Base-by-base conservation (phyloP, 257 asterid genomes). In the Nicotiana tomentosiformis region DNA sequence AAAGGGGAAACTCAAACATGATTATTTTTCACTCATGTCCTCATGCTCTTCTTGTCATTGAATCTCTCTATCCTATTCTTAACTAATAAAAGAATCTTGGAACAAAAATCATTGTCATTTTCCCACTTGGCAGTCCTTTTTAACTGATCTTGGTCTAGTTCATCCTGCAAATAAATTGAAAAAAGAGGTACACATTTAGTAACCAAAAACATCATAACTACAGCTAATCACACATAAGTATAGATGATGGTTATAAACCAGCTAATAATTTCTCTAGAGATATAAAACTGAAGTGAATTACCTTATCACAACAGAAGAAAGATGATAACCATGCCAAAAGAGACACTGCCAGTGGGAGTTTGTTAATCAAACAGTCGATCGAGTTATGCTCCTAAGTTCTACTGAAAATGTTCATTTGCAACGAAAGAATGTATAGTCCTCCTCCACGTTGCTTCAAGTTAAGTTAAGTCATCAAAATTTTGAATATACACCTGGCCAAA, bases 401-500 rank as follows among this genome's bases (percentile, higher is more conserved):
- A 80, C 76, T 1, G 72, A 76, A 43, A 77, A 72, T 77, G 87
- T 57, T 86, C 66, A 65, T 86, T 78, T 65, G 88, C 77, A 55
- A 67, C 62, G 84, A 85, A 77, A 82, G 43, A 82, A 83, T 81
- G 53, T 23, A 83, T 68, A 77, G 86, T 29, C 30, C 30, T 29
- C 30, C 30, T 84, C 61, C 77, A 5, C 6, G 66, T 82, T 53
- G 62, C 30, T 49, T 64, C 84, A 84, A 81, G 87, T 70, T 86
- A 18, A 88, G 91, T 94, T 88, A 91, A 23, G 94, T 77, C 61
- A 85, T 84, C 90, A 53, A 77, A 72, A 82, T 84, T 80, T 65
- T 26, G 56, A 82, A 77, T 93, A 88, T 89, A 91, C 93, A 91
- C 92, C 98, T 95, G 97, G 80, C 85, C 62, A 86, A 84, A 84